Base-by-base conservation (phyloP, 2,329 filamentous ascomycete species). In the Blastomyces emzantsi region DNA sequence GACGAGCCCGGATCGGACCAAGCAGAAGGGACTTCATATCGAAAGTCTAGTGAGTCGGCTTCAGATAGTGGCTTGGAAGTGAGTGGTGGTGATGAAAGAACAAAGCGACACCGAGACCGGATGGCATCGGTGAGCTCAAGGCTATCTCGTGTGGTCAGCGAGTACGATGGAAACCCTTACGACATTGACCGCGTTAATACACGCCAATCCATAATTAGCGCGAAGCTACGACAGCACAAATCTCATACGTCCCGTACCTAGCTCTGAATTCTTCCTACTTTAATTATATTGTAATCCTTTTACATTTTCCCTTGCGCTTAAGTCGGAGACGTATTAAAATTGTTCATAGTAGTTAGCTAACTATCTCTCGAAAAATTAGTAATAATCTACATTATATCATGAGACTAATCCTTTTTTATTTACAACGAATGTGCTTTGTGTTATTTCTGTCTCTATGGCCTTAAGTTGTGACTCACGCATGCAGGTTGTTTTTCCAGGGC, bases 141-240 rank as follows among this genome's bases (percentile, higher is more conserved):
- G n/a, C 25, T 61, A 5, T 49, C 43, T 22, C 61, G 39, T 15
- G 56, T 52, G n/a, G 36, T n/a, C 11, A 61, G 67, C 45, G 66
- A 73, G n/a, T 79, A 79, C 56, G 77, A 79, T 19, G 76, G 72
- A 11, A 79, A 78, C 60, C 77, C 77, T 2, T 79, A 75, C 65
- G 76, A 77, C 64, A 73, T 79, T 64, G 77, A 79, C 62, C 73
- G 77, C 25, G 77, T 79, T 54, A 73, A 79, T 66, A 79, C 77
- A 2, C 25, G 43, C 17, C 61, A 49, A 45, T 65, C 64, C 2
- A 25, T 25, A 19, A 41, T 54, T 19, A 65, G 64, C 58, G 41
- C 56, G 6, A 65, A 59, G 39, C 54, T 39, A 8, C 54, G 54
- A n/a, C 13, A 28, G 3, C 54, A 56, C 4, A 56, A 56, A n/a